Percentiles rank a stretch among this genome's conserved stretches.
These are phyloP conservation scores for Yueomyces sp. DNA, from an alignment of 1,139 yeast species.

Conservation along the genomic window DNA sequence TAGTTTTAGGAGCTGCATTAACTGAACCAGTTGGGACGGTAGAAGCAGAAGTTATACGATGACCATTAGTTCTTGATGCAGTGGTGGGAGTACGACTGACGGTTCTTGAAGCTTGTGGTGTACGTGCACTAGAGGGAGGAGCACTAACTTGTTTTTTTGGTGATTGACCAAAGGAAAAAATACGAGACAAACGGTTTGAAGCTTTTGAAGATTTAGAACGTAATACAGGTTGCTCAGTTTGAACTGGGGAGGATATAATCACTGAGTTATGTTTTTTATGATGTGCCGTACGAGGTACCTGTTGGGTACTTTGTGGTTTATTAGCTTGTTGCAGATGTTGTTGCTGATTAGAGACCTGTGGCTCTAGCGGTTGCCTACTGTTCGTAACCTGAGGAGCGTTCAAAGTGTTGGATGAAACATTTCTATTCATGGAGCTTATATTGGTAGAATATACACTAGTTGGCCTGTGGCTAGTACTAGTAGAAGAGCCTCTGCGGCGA, in stretches of 20 bases:
- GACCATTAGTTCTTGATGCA: background rate
- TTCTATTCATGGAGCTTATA: no score
- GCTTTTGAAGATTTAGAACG: constrained; percentile 2
- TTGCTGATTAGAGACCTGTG: no score
- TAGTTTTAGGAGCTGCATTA: background rate
- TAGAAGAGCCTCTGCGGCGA: no score
- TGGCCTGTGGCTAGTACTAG: no score
- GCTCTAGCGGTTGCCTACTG: no score
- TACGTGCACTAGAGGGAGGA: background rate
- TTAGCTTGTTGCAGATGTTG: no score
- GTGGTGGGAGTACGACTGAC: background rate
- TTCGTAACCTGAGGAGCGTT: background rate
- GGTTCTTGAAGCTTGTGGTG: background rate
- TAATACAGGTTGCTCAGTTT: constrained; percentile 2
- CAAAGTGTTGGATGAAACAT: background rate
- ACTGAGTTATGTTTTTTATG: constrained; percentile 1
- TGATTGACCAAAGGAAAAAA: background rate
- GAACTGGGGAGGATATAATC: background rate
- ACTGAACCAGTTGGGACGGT: background rate
- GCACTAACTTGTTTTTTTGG: background rate
- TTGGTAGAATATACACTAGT: no score
- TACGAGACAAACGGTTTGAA: constrained; percentile 1
- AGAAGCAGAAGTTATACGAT: background rate
- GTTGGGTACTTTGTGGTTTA: no score
- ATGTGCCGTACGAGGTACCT: background rate